Evolutionary conservation across 208 protist species (phyloP).

Genomic region (Spongospora subterranea): DNA sequence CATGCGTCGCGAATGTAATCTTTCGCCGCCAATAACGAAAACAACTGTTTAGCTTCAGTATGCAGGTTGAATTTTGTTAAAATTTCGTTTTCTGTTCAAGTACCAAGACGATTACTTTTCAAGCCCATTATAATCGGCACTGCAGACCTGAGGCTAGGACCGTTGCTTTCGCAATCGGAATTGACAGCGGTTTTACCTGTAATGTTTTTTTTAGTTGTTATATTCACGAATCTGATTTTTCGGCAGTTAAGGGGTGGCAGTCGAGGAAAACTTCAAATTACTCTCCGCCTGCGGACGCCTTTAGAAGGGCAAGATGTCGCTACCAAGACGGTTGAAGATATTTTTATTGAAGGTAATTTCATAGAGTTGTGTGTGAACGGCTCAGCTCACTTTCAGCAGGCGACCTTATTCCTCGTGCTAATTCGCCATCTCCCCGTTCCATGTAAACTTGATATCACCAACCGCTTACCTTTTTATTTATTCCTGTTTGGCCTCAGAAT

Average conservation of each 20-base stretch:
- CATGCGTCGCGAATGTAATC: background rate
- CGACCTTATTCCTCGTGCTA: no score
- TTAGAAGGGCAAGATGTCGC: slow-evolving; percentile 24
- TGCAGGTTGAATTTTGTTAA: slow-evolving; percentile 47
- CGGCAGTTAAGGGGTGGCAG: background rate
- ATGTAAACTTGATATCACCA: no score
- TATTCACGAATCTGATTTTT: background rate
- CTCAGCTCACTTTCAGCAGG: no score
- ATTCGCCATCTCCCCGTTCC: no score
- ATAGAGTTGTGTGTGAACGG: no score
- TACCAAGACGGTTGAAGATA: slow-evolving; percentile 5
- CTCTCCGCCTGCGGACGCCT: background rate
- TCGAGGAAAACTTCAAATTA: slow-evolving; percentile 8
- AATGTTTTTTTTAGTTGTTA: background rate
- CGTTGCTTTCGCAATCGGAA: background rate
- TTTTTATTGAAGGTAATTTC: slow-evolving; percentile 38
- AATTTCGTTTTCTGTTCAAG: slow-evolving; percentile 44
- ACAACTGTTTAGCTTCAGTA: background rate
- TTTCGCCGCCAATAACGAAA: background rate
- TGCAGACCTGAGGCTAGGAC: background rate
- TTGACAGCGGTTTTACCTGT: background rate
- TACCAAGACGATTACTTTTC: background rate
- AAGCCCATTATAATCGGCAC: slow-evolving; percentile 26
- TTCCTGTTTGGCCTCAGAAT: no score
- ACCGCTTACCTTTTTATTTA: no score